Conservation (phyloP, 2,329 filamentous ascomycete species). For the Macrophomina tecta region DNA sequence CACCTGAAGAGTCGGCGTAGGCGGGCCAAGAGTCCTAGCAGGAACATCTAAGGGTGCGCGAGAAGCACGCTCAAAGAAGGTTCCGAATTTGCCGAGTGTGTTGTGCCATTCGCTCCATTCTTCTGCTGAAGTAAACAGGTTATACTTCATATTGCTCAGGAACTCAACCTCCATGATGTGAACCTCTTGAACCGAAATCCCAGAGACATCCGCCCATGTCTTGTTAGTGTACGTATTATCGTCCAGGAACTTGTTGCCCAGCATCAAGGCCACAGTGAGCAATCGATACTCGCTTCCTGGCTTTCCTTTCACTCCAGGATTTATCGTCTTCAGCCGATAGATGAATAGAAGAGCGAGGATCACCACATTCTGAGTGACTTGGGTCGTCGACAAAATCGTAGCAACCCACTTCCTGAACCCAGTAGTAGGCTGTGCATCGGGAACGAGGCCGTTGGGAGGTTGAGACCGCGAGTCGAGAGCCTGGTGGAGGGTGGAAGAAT, state of each 20-base stretch:
- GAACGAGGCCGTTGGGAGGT: conserved; percentile 61
- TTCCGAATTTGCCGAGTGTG: conserved; percentile 80
- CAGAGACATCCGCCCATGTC: conserved; percentile 98
- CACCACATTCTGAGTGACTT: conserved; percentile 95
- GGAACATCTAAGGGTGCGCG: conserved; percentile 50
- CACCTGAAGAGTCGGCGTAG: conserved; percentile 45
- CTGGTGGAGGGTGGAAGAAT: conserved; percentile 75
- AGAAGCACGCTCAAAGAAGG: conserved; percentile 78
- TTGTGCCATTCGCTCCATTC: conserved; percentile 89
- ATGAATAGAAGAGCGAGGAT: conserved; percentile 89
- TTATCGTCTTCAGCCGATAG: conserved; percentile 88
- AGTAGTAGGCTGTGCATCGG: conserved; percentile 75
- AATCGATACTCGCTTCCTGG: conserved; percentile 92
- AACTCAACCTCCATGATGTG: conserved; percentile 99
- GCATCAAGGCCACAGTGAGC: conserved; percentile 93
- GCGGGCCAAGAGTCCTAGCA: conserved; percentile 42
- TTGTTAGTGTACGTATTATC: conserved; percentile 99
- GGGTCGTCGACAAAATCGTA: conserved; percentile 87
- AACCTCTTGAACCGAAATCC: conserved; percentile 91
- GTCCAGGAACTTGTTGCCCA: conserved; percentile 98
- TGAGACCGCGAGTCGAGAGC: conserved; percentile 67
- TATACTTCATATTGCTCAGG: conserved; percentile 96
- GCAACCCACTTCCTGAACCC: conserved; percentile 95
- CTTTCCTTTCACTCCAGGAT: conserved; percentile 86
- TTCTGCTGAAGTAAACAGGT: conserved; percentile 81